phyloP scores from a whole-genome alignment of 2,329 filamentous ascomycete species.

The Byssochlamys sp. region DNA sequence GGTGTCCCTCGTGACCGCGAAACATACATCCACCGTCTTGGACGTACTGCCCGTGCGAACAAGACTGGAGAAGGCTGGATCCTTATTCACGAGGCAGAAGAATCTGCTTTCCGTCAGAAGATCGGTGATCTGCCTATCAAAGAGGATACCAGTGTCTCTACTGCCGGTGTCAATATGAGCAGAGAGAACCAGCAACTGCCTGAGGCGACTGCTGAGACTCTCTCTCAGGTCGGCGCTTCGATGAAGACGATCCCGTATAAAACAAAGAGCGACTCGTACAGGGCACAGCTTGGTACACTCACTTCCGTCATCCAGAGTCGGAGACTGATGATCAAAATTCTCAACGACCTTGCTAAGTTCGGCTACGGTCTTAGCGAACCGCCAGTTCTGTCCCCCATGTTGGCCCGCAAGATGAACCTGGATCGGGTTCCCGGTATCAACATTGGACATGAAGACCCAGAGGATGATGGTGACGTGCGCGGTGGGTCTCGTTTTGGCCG shows the following conservation, averaged over 20 bases:
- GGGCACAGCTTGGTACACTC: slow-evolving; percentile 14
- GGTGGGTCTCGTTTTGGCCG: background rate
- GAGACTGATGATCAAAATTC: slow-evolving; percentile 30
- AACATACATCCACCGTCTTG: slow-evolving; percentile 67
- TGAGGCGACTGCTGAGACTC: slow-evolving; percentile 9
- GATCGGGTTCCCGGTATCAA: slow-evolving; percentile 16
- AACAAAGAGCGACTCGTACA: slow-evolving; percentile 23
- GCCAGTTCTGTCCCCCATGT: slow-evolving; percentile 19
- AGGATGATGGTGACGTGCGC: background rate
- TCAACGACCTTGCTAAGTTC: slow-evolving; percentile 37
- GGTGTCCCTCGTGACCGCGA: slow-evolving; percentile 56
- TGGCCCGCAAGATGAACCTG: slow-evolving; percentile 23
- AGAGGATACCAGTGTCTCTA: slow-evolving; percentile 36
- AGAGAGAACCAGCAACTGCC: slow-evolving; percentile 12
- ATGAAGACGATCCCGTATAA: slow-evolving; percentile 16
- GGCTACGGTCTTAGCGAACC: slow-evolving; percentile 39
- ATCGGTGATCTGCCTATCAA: slow-evolving; percentile 48
- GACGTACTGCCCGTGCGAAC: slow-evolving; percentile 62
- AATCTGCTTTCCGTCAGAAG: slow-evolving; percentile 39
- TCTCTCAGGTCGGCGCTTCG: slow-evolving; percentile 36
- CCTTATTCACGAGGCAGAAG: slow-evolving; percentile 46
- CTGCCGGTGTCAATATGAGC: slow-evolving; percentile 28
- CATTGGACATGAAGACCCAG: slow-evolving; percentile 1
- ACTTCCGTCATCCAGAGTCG: slow-evolving; percentile 23
- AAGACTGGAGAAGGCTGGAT: slow-evolving; percentile 56